These are phyloP conservation scores for Sphagnum fallax DNA, from an alignment of 228 moss, liverwort and hornwort genomes.

Conservation along the genomic window DNA sequence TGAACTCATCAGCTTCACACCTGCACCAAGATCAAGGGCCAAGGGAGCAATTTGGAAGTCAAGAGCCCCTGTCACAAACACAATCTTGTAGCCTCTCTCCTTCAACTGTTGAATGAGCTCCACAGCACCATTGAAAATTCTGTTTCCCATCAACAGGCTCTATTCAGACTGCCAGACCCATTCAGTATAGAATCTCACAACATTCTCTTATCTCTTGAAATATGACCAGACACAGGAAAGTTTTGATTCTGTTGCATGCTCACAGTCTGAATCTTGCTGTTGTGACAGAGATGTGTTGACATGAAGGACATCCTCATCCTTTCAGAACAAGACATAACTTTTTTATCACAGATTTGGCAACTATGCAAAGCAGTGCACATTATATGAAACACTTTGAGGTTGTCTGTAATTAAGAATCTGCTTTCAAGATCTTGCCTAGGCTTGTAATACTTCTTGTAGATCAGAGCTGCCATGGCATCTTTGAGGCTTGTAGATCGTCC, in stretches of 20 bases:
- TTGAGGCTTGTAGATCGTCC: constrained; percentile 20
- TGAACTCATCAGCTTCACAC: constrained; percentile 4
- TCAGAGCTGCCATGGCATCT: constrained; percentile 21
- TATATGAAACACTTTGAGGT: no score
- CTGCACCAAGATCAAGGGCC: constrained; percentile 29
- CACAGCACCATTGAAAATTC: constrained; percentile 25
- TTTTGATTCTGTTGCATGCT: no score
- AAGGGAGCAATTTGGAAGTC: constrained; percentile 40
- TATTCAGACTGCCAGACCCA: background rate
- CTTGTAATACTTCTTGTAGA: constrained; percentile 27
- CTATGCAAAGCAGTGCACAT: no score
- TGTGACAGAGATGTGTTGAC: no score
- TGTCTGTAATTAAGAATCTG: no score
- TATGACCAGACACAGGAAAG: no score
- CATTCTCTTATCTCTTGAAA: no score
- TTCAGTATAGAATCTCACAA: no score
- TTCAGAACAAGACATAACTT: no score
- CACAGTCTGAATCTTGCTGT: no score
- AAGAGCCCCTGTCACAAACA: constrained; percentile 39
- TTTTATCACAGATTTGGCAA: no score
- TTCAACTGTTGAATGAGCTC: constrained; percentile 28
- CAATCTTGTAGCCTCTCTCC: constrained; percentile 27
- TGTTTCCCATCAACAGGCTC: constrained; percentile 3
- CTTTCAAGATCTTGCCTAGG: constrained; percentile 17
- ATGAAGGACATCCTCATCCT: no score